Conservation (phyloP, 805 yeast species). For the Wickerhamiella nectarea region DNA sequence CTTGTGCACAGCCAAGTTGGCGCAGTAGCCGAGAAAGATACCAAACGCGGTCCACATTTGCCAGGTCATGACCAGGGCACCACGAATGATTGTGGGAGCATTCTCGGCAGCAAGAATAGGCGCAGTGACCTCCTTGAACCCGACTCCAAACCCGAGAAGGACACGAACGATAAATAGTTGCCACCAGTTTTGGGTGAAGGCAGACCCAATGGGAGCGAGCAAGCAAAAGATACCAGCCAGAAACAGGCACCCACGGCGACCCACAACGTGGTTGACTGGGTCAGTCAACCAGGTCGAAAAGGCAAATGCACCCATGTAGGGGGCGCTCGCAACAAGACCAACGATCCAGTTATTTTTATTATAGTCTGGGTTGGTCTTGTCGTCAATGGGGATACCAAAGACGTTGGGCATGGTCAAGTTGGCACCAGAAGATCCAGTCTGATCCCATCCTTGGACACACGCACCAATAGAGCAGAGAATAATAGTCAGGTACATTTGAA, state of each 20-base stretch:
- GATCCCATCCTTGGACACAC: constrained; percentile 66
- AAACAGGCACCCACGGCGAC: constrained; percentile 36
- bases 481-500: constrained; percentile 33
- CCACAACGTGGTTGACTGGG: constrained; percentile 36
- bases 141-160: constrained; percentile 50
- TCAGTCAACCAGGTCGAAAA: constrained; percentile 41
- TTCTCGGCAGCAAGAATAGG: constrained; percentile 57
- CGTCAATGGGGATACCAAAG: constrained; percentile 28
- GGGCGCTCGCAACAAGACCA: constrained; percentile 53
- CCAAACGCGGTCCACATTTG: constrained; percentile 68
- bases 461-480: constrained; percentile 52
- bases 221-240: constrained; percentile 39
- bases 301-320: constrained; percentile 37
- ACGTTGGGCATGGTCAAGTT: constrained; percentile 37
- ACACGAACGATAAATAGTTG: constrained; percentile 48
- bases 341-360: constrained; percentile 29
- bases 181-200: constrained; percentile 45
- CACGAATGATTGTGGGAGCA: constrained; percentile 44
- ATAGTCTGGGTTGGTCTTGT: constrained; percentile 18
- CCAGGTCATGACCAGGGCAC: constrained; percentile 58
- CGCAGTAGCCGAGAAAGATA: constrained; percentile 51
- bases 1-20: constrained; percentile 44
- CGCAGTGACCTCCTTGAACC: constrained; percentile 52
- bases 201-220: constrained; percentile 47
- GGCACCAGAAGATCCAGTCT: constrained; percentile 58